Evolutionary conservation across 768 basidiomycete species (phyloP), one percentile per base, ranked within the genome.

Genomic region (Suillus bovinus): DNA sequence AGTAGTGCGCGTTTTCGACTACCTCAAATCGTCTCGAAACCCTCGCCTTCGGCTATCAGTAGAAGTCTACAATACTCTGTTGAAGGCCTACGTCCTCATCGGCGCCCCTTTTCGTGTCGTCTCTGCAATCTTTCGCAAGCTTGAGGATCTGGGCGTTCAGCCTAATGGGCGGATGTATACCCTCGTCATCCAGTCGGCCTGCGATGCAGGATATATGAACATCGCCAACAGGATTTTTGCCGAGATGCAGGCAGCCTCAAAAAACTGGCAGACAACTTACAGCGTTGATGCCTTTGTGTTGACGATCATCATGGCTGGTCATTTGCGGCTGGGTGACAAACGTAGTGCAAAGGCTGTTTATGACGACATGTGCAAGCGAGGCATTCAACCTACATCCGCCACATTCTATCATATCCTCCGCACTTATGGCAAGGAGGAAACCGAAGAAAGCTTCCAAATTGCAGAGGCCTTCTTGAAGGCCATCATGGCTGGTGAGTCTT

Each of bases 61-160:
- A 70, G 82, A 86, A 55, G 81, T 89, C 58, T 88, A 86, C 74
- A 94, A 94, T 72, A 86, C 86, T 29, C 80, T 97, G 29, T 77
- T 96, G 66, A 93, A 92, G 74, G 93, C 93, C 2, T 90, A 93
- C 69, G 84, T 96, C 59, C 78, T 89, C 53, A 83, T 92, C 39
- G 93, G 90, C 29, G 85, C 92, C 2, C 93, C 95, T 0, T 91
- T 90, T 67, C 72, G 74, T 36, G 72, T 85, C 31, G 87, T 94
- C 44, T 77, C 84, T 31, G 72, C 77, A 5, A 69, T 92, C 39
- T 94, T 94, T 74, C 76, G 80, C 49, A 81, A 79, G 59, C 75
- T 93, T 61, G 73, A 78, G 61, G 68, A 76, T 41, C 71, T 78
- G 8, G 81, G 82, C 4, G 70, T 89, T 17, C 78, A 79, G 42